These are phyloP conservation scores for Solanum chaucha DNA, from an alignment of 257 asterid species.

Conservation along the genomic window DNA sequence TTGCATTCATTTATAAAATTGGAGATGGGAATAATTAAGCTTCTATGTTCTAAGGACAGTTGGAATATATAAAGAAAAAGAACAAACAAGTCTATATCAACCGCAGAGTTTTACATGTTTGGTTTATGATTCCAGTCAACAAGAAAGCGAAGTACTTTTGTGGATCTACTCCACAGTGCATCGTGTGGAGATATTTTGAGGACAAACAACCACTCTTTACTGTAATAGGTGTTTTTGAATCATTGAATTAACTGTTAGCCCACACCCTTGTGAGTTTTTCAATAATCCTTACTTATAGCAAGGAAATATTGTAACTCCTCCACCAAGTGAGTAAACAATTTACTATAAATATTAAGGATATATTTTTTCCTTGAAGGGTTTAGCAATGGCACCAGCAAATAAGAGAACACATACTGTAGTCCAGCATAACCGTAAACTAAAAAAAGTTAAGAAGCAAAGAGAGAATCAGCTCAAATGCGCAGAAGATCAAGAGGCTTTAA, in stretches of 20 bases:
- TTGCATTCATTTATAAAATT: neutral
- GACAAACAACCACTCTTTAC: neutral
- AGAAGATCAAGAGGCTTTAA: neutral
- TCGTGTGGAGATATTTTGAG: neutral
- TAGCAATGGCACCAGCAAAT: neutral
- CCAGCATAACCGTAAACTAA: neutral
- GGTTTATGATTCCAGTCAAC: neutral
- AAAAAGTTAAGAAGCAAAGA: neutral
- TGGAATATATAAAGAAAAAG: neutral
- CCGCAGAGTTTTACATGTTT: neutral
- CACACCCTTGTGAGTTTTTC: neutral
- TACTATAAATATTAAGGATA: neutral
- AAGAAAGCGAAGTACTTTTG: neutral
- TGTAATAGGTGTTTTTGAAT: neutral
- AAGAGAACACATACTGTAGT: neutral
- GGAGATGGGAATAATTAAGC: neutral
- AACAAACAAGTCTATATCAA: neutral
- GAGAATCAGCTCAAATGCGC: neutral
- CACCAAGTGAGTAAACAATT: neutral
- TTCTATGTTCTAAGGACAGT: neutral
- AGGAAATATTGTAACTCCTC: neutral
- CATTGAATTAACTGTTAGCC: neutral
- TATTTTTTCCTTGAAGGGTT: neutral
- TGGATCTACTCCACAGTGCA: neutral
- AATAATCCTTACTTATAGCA: neutral